These are phyloP conservation scores for Iberis pinnata DNA, from an alignment of 345 rosid species.

Conservation along the genomic window DNA sequence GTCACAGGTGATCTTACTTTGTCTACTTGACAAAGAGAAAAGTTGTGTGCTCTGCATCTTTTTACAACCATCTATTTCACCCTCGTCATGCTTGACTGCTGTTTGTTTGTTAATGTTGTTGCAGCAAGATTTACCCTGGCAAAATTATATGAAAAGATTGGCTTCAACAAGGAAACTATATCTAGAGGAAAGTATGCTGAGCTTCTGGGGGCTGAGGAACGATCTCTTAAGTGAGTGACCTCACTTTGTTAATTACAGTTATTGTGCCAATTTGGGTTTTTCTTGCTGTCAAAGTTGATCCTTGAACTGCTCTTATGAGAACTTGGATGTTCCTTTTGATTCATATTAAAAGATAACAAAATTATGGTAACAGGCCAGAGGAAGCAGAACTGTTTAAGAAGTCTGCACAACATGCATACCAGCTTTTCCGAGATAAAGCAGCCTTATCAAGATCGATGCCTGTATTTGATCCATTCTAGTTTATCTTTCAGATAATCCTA, in stretches of 20 bases:
- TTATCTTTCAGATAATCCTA: not conserved
- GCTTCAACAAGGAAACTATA: slow-evolving; percentile 85
- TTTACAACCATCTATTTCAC: slow-evolving; percentile 1
- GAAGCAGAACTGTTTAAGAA: slow-evolving; percentile 84
- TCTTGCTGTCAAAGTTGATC: slow-evolving; percentile 1
- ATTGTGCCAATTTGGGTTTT: slow-evolving; percentile 1
- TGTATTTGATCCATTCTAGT: slow-evolving; percentile 36
- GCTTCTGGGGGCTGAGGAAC: slow-evolving; percentile 77
- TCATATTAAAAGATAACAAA: too few species aligned
- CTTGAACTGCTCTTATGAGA: slow-evolving; percentile 10
- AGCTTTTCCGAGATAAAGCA: slow-evolving; percentile 83
- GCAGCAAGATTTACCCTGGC: slow-evolving; percentile 78
- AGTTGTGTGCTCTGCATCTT: slow-evolving; percentile 2
- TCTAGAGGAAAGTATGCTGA: slow-evolving; percentile 92
- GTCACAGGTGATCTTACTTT: slow-evolving; percentile 56
- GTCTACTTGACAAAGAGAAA: slow-evolving; percentile 10
- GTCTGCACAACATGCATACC: slow-evolving; percentile 72
- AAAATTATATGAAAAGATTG: slow-evolving; percentile 79
- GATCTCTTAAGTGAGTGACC: slow-evolving; percentile 65
- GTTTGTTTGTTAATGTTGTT: slow-evolving; percentile 19
- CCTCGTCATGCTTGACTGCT: slow-evolving; percentile 12
- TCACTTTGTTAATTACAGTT: slow-evolving; percentile 1
- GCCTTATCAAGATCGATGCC: slow-evolving; percentile 83
- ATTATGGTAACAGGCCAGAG: slow-evolving; percentile 52
- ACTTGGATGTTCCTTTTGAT: too few species aligned